Base-by-base conservation (phyloP, 805 yeast genomes). In the Starmera pachycereana region DNA sequence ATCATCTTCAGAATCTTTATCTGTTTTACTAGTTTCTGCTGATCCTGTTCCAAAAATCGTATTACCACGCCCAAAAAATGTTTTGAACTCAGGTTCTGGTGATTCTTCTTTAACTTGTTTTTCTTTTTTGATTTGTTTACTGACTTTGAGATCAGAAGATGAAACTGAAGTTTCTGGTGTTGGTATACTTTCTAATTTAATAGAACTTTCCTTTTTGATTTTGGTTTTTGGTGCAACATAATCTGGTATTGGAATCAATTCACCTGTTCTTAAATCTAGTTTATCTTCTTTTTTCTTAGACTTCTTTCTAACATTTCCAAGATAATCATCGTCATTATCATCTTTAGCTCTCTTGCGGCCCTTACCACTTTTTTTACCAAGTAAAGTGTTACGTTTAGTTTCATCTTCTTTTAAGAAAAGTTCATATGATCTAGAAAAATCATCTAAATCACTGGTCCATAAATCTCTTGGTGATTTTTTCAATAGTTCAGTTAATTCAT, bases 391-490 rank as follows among this genome's bases (percentile, higher is more conserved):
- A 45, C 87, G 73, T 42, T 71, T 72, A 42, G 71, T 72, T 40
- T 69, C 72, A 57, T 89, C 96, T 10, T 69, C 74, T 28, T 65
- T 68, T 53, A 86, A 61, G 58, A 85, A 88, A 41, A 70, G 63
- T 2, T 78, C 71, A 80, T 90, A 92, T 10, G 71, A 71, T 8
- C 49, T 66, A 43, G 74, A 53, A 58, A 92, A 90, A 1, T 63
- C 79, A 41, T 87, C 95, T 48, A 92, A 68, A 57, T 92, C 98
- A 35, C 60, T 69, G 43, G 65, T 72, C 98, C 98, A 92, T 41
- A 92, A 64, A 57, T 89, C 97, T 57, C 85, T 86, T 12, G 96
- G 88, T 11, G 83, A 66, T 53, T 76, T 68, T 40, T 72, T 70
- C 49, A 88, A 70, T 49, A 92, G 67, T 1, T 54, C 57, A 35